Conservation (phyloP, 2,329 filamentous ascomycete genomes). For the Dactylellina leptospora region DNA sequence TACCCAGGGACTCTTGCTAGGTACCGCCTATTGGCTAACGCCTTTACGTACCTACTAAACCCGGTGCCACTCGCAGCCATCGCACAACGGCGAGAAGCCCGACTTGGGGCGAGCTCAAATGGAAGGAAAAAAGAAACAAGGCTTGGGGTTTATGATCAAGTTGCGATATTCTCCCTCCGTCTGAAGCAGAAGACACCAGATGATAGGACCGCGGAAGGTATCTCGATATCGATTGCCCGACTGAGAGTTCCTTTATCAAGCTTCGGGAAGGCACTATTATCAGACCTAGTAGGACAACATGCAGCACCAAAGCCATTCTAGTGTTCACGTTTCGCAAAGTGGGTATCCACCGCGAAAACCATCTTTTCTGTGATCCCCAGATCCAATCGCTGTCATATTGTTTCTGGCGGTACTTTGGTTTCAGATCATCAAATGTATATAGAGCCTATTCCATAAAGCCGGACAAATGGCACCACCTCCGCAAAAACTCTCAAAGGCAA, state of each 20-base stretch:
- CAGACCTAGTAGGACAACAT: conserved; percentile 16
- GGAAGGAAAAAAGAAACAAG: no score
- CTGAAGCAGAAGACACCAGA: neutral
- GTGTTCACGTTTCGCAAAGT: conserved; percentile 43
- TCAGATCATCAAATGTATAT: neutral
- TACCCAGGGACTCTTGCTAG: conserved; percentile 3
- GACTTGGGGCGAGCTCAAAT: no score
- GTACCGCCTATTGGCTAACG: conserved; percentile 6
- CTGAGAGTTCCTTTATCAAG: conserved; percentile 5
- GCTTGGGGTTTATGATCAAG: no score
- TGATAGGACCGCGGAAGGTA: neutral
- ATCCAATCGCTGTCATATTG: no score
- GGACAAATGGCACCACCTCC: conserved; percentile 50
- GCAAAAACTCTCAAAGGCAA: conserved; percentile 34
- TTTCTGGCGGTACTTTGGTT: no score
- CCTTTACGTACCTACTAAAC: conserved; percentile 22
- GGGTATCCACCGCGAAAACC: no score
- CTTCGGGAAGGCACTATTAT: conserved; percentile 20
- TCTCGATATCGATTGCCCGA: neutral
- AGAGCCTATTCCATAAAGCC: neutral
- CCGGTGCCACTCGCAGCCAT: conserved; percentile 23
- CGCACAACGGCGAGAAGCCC: no score
- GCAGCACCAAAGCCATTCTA: conserved; percentile 3
- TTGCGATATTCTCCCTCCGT: no score
- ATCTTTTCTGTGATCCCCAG: no score